Evolutionary conservation across 345 rosid genomes (phyloP), one percentile per base, ranked within the genome.

Genomic region (Brassica carinata): DNA sequence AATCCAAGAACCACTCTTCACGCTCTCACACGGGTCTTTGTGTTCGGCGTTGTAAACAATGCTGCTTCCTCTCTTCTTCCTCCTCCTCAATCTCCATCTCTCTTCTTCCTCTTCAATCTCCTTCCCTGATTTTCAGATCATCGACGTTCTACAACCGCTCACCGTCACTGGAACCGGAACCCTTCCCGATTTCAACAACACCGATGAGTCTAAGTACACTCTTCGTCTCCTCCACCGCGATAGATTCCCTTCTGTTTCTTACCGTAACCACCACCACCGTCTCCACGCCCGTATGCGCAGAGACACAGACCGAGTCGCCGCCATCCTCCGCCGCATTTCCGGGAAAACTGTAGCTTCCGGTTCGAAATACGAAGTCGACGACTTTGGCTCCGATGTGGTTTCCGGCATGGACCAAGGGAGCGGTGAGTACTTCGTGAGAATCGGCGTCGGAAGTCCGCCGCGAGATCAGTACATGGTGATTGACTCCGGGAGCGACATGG

Each of bases 371-470:
- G 38, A 76, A 27, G 79, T 74, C 58, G 78, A 83, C 53, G 97
- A 93, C 63, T 90, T 96, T 6, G 97, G 96, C 8, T 86, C 99
- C 26, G 98, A 93, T 61, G 97, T 96, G 23, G 90, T 93, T 4
- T 96, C 99, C 2, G 99, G 99, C 11, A 92, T 90, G 97, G 89
- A 90, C 73, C 97, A 96, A 81, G 99, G 99, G 0, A 96, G 99
- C 5, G 99, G 99, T 0, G 98, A 96, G 67, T 96, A 93, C 71
- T 93, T 96, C 40, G 94, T 96, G 0, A 80, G 99, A 73, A 87
- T 96, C 8, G 99, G 99, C 19, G 93, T 96, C 4, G 99, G 99
- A 0, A 90, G 95, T 69, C 99, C 99, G 0, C 89, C 98, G 0
- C 87, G 89, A 75, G 90, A 87, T 75, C 98, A 96, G 68, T 92